Evolutionary conservation across 345 rosid genomes (phyloP), one percentile per base, ranked within the genome.

Genomic region (Rhodomyrtus tomentosa): DNA sequence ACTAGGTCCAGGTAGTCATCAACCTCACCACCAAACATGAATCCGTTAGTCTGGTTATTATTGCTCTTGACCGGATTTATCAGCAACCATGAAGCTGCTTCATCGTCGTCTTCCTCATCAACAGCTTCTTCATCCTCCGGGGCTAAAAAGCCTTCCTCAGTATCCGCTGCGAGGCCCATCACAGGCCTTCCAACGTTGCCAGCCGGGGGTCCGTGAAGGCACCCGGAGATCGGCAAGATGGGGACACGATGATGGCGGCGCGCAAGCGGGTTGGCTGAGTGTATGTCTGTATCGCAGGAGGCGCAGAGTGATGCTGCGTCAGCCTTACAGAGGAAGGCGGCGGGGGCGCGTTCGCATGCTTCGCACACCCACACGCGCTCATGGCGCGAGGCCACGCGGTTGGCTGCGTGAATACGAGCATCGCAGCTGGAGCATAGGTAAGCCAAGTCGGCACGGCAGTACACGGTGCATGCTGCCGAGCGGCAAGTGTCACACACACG

Each of bases 191-290:
- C 76, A 68, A 68, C 76, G 73, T 45, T 56, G 74, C 50, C 48
- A 16, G 82, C 86, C 24, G 85, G 80, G 86, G 86, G 82, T 10
- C 85, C 87, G 56, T 84, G 85, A 2, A 85, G 81, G 86, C 87
- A 82, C 18, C 92, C 89, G 27, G 96, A 88, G 16, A 93, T 86
- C 7, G 98, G 98, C 25, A 89, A 92, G 79, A 95, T 87, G 5
- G 98, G 94, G 48, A 95, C 93, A 0, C 99, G 96, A 54, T 92
- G 96, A 91, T 96, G 99, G 85, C 98, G 98, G 85, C 95, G 91
- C 6, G 98, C 98, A 5, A 96, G 89, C 1, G 98, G 96, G 87
- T 96, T 96, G n/a, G 98, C 98, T 0, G 99, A 94, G 82, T 96
- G 99, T 85, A 96, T 92, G 48, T 92, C 96, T 0, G 96, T 90